A percentile compares a stretch with the other conserved stretches of the same genome.
These are phyloP conservation scores for Phlegmacium glaucopus DNA, from an alignment of 768 basidiomycete species.

Conservation along the genomic window DNA sequence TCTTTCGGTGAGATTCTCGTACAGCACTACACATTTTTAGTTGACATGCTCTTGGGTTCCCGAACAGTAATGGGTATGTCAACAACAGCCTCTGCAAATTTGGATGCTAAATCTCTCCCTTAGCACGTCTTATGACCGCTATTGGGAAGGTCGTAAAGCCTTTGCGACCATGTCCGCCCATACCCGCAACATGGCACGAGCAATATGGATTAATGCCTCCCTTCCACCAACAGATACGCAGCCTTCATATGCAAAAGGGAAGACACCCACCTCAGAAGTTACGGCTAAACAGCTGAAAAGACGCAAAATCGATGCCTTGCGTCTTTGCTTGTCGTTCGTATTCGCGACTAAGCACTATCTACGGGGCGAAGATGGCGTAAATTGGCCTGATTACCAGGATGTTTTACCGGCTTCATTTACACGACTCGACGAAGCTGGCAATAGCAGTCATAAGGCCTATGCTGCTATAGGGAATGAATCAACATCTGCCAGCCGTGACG, in stretches of 20 bases:
- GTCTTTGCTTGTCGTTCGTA: conserved; percentile 66
- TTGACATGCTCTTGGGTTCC: background rate
- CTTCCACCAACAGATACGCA: conserved; percentile 51
- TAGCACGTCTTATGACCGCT: conserved; percentile 80
- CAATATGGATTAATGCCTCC: conserved; percentile 78
- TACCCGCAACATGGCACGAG: conserved; percentile 72
- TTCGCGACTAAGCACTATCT: conserved; percentile 81
- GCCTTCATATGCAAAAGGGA: conserved; percentile 44
- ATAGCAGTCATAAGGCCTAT: conserved; percentile 39
- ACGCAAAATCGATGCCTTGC: conserved; percentile 69
- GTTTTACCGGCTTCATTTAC: conserved; percentile 63
- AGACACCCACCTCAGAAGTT: conserved; percentile 41
- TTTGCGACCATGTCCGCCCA: conserved; percentile 71
- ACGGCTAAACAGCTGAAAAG: conserved; percentile 52
- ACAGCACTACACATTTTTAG: background rate
- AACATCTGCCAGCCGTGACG: conserved; percentile 22
- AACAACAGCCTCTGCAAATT: background rate
- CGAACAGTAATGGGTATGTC: conserved; percentile 60
- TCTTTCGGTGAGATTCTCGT: conserved; percentile 60
- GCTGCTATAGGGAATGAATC: conserved; percentile 35
- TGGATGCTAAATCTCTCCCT: background rate
- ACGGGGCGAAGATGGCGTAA: conserved; percentile 76
- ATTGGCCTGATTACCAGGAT: conserved; percentile 62
- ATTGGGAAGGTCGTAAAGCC: conserved; percentile 85
- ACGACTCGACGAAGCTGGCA: conserved; percentile 42